phyloP scores from a whole-genome alignment of 2,329 filamentous ascomycete genomes.

The Aspergillus cejpii region DNA sequence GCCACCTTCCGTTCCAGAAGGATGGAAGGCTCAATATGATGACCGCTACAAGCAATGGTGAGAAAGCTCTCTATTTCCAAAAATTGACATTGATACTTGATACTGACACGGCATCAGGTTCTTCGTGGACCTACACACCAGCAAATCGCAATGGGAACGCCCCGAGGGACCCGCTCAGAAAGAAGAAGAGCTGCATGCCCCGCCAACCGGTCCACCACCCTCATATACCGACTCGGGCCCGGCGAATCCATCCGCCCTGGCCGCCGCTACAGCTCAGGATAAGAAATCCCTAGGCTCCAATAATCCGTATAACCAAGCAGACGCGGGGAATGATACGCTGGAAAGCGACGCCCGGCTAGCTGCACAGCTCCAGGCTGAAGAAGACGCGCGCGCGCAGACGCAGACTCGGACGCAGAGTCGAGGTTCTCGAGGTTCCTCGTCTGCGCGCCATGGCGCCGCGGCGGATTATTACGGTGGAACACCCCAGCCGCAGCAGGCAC shows the following conservation, averaged over 20 bases:
- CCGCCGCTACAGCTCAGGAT: slow-evolving; percentile 32
- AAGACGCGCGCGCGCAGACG: slow-evolving; percentile 55
- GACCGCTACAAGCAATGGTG: slow-evolving; percentile 81
- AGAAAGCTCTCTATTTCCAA: slow-evolving; percentile 14
- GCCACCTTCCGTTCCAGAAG: slow-evolving; percentile 60
- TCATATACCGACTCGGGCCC: slow-evolving; percentile 55
- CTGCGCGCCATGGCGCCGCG: slow-evolving; percentile 32
- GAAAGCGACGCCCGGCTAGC: slow-evolving; percentile 69
- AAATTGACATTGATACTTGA: background rate
- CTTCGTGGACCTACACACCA: slow-evolving; percentile 83
- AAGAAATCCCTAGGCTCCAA: slow-evolving; percentile 55
- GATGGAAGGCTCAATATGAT: slow-evolving; percentile 82
- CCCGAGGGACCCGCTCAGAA: slow-evolving; percentile 61
- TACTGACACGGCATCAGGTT: slow-evolving; percentile 53
- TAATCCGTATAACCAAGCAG: slow-evolving; percentile 58
- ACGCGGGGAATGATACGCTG: slow-evolving; percentile 26
- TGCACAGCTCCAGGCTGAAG: slow-evolving; percentile 72
- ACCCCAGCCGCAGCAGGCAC: slow-evolving; percentile 10
- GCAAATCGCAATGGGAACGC: slow-evolving; percentile 83
- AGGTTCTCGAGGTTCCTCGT: too few relatives aligned
- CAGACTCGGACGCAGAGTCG: too few relatives aligned
- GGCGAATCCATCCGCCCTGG: slow-evolving; percentile 37
- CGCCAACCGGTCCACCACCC: slow-evolving; percentile 42
- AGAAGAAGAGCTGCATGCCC: slow-evolving; percentile 29
- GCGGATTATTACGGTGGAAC: slow-evolving; percentile 43